phyloP scores from a whole-genome alignment of 192 early-diverging fungal genomes.

The Spinellus fusiger region DNA sequence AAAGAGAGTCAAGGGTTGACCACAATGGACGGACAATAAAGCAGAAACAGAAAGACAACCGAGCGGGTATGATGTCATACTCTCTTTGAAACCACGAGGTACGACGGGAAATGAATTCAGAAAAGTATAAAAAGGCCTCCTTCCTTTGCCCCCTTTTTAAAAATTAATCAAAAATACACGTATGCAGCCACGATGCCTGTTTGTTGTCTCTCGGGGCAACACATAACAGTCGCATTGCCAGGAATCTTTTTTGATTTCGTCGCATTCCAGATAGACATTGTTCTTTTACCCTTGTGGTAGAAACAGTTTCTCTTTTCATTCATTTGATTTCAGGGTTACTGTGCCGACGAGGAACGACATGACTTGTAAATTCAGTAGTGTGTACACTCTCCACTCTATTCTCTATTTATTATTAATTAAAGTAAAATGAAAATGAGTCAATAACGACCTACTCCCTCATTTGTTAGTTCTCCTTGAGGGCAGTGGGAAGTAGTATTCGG shows the following conservation, averaged over 20 bases:
- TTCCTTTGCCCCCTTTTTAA: constrained; percentile 1
- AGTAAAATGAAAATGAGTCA: background rate
- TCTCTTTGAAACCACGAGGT: no score
- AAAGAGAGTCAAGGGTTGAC: no score
- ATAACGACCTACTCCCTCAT: background rate
- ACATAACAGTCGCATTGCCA: constrained; percentile 31
- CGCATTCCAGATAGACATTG: constrained; percentile 10
- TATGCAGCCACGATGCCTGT: constrained; percentile 27
- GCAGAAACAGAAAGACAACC: no score
- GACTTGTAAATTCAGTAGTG: no score
- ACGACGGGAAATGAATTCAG: background rate
- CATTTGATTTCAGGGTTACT: constrained; percentile 8
- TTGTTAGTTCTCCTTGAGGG: no score
- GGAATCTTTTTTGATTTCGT: constrained; percentile 17
- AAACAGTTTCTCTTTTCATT: constrained; percentile 15
- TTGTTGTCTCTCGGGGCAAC: constrained; percentile 8
- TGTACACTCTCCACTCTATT: no score
- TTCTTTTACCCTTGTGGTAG: constrained; percentile 11
- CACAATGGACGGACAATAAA: no score
- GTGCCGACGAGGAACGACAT: constrained; percentile 24
- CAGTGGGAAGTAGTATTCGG: no score
- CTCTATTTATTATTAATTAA: background rate
- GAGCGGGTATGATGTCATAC: no score
- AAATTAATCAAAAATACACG: constrained; percentile 16
- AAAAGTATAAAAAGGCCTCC: constrained; percentile 16